Evolutionary conservation across 352 stramenopile species (phyloP).

Genomic region (Phytophthora citricola): DNA sequence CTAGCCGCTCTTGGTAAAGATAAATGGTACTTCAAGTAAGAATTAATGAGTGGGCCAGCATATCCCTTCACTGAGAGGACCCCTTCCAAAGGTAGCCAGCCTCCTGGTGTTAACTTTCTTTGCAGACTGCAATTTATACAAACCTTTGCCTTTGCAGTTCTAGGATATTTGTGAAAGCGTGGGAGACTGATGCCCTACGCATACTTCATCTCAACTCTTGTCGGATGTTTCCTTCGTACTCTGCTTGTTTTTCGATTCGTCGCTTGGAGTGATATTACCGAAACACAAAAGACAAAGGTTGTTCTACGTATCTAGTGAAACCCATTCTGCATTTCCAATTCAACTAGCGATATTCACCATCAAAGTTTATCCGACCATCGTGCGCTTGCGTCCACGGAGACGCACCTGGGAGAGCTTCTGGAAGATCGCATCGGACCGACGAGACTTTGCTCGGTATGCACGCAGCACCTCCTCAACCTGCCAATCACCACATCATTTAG

Average conservation of each 20-base stretch:
- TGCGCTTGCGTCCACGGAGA: constrained; percentile 89
- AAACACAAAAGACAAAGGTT: no score
- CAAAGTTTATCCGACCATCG: constrained; percentile 86
- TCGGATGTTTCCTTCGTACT: no score
- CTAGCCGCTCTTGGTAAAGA: constrained; percentile 34
- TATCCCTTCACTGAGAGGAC: not conserved
- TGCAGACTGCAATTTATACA: not conserved
- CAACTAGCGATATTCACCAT: not conserved
- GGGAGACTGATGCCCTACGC: no score
- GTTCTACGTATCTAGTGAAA: not conserved
- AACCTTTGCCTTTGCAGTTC: no score
- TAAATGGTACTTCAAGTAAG: constrained; percentile 13
- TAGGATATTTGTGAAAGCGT: no score
- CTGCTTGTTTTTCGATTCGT: no score
- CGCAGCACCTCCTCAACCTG: constrained; percentile 86
- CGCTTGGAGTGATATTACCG: no score
- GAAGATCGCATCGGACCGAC: constrained; percentile 79
- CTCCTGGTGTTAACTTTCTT: not conserved
- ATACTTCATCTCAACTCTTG: no score
- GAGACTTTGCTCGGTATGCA: constrained; percentile 86
- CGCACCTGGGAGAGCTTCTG: constrained; percentile 90
- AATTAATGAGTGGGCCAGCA: constrained; percentile 1
- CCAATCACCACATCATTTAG: constrained; percentile 1
- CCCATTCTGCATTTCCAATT: not conserved
- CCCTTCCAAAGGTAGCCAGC: no score